Percentiles rank a stretch among this genome's conserved stretches.
Evolutionary conservation across 768 basidiomycete genomes (phyloP).

Genomic region (Rhizopogon vesiculosus): DNA sequence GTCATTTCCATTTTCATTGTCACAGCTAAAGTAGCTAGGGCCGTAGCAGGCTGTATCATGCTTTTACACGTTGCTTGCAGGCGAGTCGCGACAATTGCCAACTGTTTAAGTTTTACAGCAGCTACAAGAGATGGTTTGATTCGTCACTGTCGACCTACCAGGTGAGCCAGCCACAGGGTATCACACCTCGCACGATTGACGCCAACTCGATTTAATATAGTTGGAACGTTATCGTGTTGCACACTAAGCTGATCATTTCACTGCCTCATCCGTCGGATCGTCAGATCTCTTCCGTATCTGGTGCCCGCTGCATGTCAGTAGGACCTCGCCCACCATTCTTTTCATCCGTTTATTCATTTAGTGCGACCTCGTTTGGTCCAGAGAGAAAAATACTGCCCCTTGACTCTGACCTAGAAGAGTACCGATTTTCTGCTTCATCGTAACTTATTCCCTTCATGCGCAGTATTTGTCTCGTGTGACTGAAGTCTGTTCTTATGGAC

Average conservation of each 20-base stretch:
- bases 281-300: conserved; percentile 48
- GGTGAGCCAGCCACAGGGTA: not conserved
- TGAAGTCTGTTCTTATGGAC: conserved; percentile 43
- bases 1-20: no score
- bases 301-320: conserved; percentile 45
- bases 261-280: not conserved
- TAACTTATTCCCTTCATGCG: not conserved
- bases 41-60: no score
- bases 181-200: conserved; percentile 1
- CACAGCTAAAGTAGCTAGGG: no score
- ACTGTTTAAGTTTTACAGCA: conserved; percentile 36
- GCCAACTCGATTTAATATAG: no score
- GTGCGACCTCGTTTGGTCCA: conserved; percentile 57
- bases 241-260: not conserved
- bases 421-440: conserved; percentile 6
- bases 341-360: conserved; percentile 17
- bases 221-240: not conserved
- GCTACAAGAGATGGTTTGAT: conserved; percentile 52
- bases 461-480: conserved; percentile 25
- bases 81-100: no score
- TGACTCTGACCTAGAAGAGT: conserved; percentile 38
- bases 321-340: not conserved
- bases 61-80: no score
- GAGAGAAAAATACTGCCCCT: conserved; percentile 44
- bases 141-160: conserved; percentile 16